A percentile compares a stretch with the other conserved stretches of the same genome.
Conservation (phyloP, 257 asterid species). For the Salvia hispanica region DNA sequence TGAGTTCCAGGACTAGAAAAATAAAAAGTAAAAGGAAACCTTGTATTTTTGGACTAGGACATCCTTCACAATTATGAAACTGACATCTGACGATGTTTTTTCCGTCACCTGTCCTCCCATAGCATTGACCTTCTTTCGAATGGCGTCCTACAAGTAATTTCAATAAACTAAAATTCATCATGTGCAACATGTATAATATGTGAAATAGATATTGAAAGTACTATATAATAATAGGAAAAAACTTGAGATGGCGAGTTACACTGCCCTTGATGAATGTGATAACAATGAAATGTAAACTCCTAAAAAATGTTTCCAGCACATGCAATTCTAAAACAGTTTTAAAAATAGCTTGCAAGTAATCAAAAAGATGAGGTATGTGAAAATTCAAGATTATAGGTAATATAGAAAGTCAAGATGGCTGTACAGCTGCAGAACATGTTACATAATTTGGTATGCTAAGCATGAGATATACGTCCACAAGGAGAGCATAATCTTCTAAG, state of each 20-base stretch:
- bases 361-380: too few relatives aligned
- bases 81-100: slow-evolving; percentile 80
- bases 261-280: slow-evolving; percentile 10
- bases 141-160: slow-evolving; percentile 58
- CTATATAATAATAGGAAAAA: not conserved
- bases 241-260: slow-evolving; percentile 5
- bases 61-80: slow-evolving; percentile 83
- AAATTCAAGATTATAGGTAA: too few relatives aligned
- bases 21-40: slow-evolving; percentile 45
- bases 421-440: too few relatives aligned
- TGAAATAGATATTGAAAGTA: slow-evolving; percentile 8
- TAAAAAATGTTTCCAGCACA: too few relatives aligned
- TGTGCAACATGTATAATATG: slow-evolving; percentile 5
- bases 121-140: slow-evolving; percentile 69
- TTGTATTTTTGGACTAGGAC: slow-evolving; percentile 83
- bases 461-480: slow-evolving; percentile 15
- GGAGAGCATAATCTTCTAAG: not conserved
- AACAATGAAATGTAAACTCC: too few relatives aligned
- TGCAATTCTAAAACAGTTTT: too few relatives aligned
- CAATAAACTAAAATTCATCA: slow-evolving; percentile 33
- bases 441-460: slow-evolving; percentile 12
- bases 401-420: too few relatives aligned
- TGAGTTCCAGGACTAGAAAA: slow-evolving; percentile 18
- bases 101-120: slow-evolving; percentile 86
- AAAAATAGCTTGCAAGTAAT: too few relatives aligned